Base-by-base conservation (phyloP, 495 filamentous ascomycete species). In the Xylaria telfairii region DNA sequence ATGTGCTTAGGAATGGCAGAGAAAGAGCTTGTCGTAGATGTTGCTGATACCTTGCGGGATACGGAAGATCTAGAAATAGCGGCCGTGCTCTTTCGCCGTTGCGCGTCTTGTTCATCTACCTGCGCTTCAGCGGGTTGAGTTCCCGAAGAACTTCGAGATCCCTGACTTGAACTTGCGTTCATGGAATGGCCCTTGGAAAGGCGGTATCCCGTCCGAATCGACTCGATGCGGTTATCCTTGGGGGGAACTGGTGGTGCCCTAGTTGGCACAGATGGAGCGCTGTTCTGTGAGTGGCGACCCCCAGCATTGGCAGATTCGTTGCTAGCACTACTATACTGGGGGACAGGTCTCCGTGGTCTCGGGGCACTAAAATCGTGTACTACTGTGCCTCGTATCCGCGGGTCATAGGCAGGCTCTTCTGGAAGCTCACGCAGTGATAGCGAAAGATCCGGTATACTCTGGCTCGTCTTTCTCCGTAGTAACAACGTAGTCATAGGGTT, bases 361-460 rank as follows among this genome's bases (percentile, higher is more conserved):
- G 94, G 94, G 0, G 91, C 93, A 73, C 92, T 95, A 72, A 98
- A 98, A 78, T 98, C 94, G 80, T 98, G 94, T 9, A 98, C 88
- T 41, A 90, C 87, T 12, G 90, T 95, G 34, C 94, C 94, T 51
- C 88, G 87, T 73, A 98, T 98, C 51, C 94, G 81, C 21, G 93
- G 93, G 75, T 97, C 94, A 73, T 94, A 95, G 69, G 65, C 75
- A 10, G 82, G 79, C 34, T 81, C 76, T 2, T 75, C 75, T 9
- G 44, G 42, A 8, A 56, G 67, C 19, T 64, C 49, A 34, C 73
- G 71, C 4, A 86, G 81, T 5, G 90, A 87, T n/a, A 89, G 78
- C 34, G 85, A 82, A 13, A 84, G 76, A 32, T 86, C 83, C 4
- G 80, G 77, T 6, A 83, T 77, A 44, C 80, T 84, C 46, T 87